These are phyloP conservation scores for Pyrenophora graminea DNA, from an alignment of 2,329 filamentous ascomycete species.

Conservation along the genomic window DNA sequence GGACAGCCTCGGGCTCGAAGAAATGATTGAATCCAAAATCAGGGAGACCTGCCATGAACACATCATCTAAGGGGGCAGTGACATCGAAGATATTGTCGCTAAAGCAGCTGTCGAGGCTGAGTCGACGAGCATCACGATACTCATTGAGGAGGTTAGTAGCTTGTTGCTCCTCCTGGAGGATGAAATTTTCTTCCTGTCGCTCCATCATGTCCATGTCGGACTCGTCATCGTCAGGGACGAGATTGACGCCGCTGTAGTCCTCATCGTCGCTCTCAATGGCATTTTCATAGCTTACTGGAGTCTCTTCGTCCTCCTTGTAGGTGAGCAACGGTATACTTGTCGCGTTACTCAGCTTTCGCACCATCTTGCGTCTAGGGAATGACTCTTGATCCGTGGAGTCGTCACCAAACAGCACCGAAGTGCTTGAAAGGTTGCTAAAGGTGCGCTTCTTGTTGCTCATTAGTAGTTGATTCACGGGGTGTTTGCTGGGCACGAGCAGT, in stretches of 20 bases:
- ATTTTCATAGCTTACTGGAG: constrained; percentile 36
- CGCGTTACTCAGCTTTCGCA: constrained; percentile 42
- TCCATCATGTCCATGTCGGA: constrained; percentile 79
- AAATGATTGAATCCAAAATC: constrained; percentile 43
- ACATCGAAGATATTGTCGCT: constrained; percentile 43
- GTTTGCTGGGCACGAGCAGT: constrained; percentile 31
- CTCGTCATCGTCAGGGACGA: constrained; percentile 74
- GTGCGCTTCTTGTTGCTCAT: constrained; percentile 46
- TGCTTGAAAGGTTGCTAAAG: constrained; percentile 47
- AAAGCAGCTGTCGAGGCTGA: constrained; percentile 40
- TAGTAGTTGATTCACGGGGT: constrained; percentile 33
- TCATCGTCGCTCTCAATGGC: constrained; percentile 47
- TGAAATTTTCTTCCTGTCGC: constrained; percentile 76
- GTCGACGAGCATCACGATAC: constrained; percentile 41
- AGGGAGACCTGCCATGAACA: constrained; percentile 30
- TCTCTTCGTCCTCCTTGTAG: constrained; percentile 35
- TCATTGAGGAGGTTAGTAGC: constrained; percentile 36
- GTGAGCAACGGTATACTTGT: constrained; percentile 41
- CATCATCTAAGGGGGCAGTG: constrained; percentile 33
- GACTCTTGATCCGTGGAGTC: constrained; percentile 35
- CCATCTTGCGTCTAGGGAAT: constrained; percentile 47
- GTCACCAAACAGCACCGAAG: constrained; percentile 44
- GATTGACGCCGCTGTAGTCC: constrained; percentile 74
- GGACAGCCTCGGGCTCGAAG: constrained; percentile 48
- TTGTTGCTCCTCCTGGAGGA: constrained; percentile 54